These are phyloP conservation scores for Mucor plumbeus DNA, from an alignment of 371 early-diverging fungal genomes.

Conservation along the genomic window DNA sequence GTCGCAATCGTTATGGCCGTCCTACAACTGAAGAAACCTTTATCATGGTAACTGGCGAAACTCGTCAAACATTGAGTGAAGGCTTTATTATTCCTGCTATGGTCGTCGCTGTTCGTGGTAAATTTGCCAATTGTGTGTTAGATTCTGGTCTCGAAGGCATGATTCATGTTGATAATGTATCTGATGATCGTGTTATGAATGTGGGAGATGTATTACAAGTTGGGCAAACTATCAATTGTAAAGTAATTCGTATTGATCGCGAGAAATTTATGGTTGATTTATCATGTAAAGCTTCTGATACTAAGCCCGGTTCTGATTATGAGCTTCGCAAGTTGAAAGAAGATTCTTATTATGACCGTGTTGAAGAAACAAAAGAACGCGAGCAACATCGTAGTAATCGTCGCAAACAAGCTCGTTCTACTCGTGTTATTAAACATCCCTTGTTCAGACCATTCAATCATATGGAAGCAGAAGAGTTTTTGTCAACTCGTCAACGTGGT, in stretches of 20 bases:
- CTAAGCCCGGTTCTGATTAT: conserved; percentile 55
- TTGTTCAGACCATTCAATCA: conserved; percentile 79
- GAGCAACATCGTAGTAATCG: conserved; percentile 60
- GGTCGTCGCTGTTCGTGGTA: conserved; percentile 69
- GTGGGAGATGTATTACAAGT: conserved; percentile 65
- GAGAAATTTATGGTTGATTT: conserved; percentile 82
- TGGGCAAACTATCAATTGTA: conserved; percentile 75
- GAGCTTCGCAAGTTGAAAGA: conserved; percentile 48
- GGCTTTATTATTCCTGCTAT: conserved; percentile 72
- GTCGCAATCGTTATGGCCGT: conserved; percentile 66
- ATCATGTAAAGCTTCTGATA: conserved; percentile 60
- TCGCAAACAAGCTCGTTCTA: conserved; percentile 47
- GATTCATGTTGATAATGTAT: conserved; percentile 69
- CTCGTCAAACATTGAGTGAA: conserved; percentile 65
- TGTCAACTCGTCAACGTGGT: conserved; percentile 73
- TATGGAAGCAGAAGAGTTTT: conserved; percentile 76
- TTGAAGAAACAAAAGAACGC: conserved; percentile 60
- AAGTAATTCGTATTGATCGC: conserved; percentile 79
- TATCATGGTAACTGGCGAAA: conserved; percentile 90
- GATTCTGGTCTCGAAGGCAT: conserved; percentile 88
- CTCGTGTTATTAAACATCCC: conserved; percentile 81
- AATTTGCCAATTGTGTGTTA: conserved; percentile 75
- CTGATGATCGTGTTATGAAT: conserved; percentile 64
- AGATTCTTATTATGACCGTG: conserved; percentile 75
- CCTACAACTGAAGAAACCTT: conserved; percentile 75